These are phyloP conservation scores for Pisolithus marmoratus DNA, from an alignment of 768 basidiomycete genomes.

Conservation along the genomic window DNA sequence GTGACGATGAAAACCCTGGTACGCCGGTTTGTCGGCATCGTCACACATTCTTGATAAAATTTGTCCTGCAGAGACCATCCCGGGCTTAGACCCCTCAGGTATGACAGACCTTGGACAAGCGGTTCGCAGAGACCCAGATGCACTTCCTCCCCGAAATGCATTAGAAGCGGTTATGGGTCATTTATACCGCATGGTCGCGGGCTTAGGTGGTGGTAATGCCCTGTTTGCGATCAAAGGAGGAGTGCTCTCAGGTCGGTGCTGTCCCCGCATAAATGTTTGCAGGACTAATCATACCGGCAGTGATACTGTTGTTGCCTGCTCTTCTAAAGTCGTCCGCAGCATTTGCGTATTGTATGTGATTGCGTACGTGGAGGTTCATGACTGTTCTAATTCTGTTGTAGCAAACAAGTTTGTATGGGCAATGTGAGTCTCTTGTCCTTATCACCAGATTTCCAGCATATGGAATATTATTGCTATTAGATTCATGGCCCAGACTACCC, in stretches of 20 bases:
- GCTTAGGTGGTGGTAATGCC: constrained; percentile 51
- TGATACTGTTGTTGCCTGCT: constrained; percentile 54
- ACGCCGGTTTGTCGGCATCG: background rate
- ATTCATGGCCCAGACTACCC: constrained; percentile 70
- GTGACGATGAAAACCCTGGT: constrained; percentile 70
- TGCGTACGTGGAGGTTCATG: background rate
- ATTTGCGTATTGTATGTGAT: constrained; percentile 52
- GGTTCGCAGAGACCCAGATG: constrained; percentile 63
- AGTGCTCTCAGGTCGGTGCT: constrained; percentile 46
- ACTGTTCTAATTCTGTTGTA: constrained; percentile 18
- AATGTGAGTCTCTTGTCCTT: constrained; percentile 37
- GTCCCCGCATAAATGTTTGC: background rate
- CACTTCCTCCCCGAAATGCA: constrained; percentile 57
- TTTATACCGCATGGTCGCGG: constrained; percentile 35
- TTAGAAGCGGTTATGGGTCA: constrained; percentile 48
- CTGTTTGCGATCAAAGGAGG: constrained; percentile 72
- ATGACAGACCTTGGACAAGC: constrained; percentile 52
- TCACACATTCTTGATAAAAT: background rate
- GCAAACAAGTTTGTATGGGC: constrained; percentile 68
- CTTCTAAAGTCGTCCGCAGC: constrained; percentile 47
- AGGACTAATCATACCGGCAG: constrained; percentile 23
- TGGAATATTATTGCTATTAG: constrained; percentile 24
- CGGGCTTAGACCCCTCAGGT: constrained; percentile 42
- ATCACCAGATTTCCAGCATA: too few species aligned
- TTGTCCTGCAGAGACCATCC: constrained; percentile 41